Base-by-base conservation (phyloP, 345 rosid species). In the Gossypium arboreum region DNA sequence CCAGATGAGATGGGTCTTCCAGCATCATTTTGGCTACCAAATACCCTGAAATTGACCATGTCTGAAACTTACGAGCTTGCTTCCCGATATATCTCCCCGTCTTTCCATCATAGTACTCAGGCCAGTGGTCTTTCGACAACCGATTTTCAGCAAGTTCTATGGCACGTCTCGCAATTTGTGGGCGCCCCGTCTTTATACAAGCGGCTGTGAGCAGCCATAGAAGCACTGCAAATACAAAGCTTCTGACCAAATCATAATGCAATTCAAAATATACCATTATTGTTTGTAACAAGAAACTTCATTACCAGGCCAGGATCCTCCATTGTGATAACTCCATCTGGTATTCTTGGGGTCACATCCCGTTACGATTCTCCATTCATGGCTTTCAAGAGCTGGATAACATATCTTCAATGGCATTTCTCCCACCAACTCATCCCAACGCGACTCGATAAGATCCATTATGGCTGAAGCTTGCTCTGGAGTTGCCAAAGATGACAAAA, bases 301-400 rank as follows among this genome's bases (percentile, higher is more conserved):
- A 52, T 78, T 58, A 86, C 89, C 89, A 72, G 92, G 91, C 94
- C 91, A 90, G 74, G 92, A 90, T 39, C 92, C 94, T 24, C 90
- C 91, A 68, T 90, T 86, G 72, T 88, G 92, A 73, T 88, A 87
- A 72, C 90, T 88, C 92, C 94, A 88, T 63, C 87, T 75, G 16
- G 89, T 90, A 58, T 88, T 90, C 85, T 88, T 86, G 0, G 92
- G 92, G 73, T 88, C 94, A 58, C 90, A 86, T 18, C 91, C 92
- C 0, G 92, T 88, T 16, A 83, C 81, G 51, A 86, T 88, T 78
- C 78, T 47, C 92, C 89, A 85, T 54, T 87, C 90, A 47, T 88
- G 95, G 73, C 83, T 81, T 76, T 88, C 91, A 1, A 88, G 79
- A 16, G 95, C 88, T 25, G 92, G 91, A 78, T 85, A 89, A 52